Conservation (phyloP, 1,284 basidiomycete genomes). For the Chondrostereum purpureum region DNA sequence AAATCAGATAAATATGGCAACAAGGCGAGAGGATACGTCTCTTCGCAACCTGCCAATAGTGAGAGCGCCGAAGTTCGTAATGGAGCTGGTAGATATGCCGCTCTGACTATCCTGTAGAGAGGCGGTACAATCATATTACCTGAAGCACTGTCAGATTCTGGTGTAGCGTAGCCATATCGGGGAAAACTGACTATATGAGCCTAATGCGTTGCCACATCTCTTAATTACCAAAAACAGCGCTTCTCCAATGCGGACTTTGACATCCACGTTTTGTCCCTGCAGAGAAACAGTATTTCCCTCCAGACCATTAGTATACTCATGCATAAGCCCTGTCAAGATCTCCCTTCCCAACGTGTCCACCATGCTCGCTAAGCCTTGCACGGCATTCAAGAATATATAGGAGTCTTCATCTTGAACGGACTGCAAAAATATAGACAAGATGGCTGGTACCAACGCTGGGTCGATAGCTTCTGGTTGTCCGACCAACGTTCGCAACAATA, state of each 20-base stretch:
- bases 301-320: conserved; percentile 52
- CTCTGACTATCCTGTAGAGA: conserved; percentile 56
- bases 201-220: conserved; percentile 65
- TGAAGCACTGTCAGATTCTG: conserved; percentile 23
- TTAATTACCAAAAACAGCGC: conserved; percentile 78
- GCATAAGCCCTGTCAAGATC: conserved; percentile 60
- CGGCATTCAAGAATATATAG: conserved; percentile 90
- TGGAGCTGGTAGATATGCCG: conserved; percentile 56
- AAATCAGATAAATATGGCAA: conserved; percentile 60
- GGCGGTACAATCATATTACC: conserved; percentile 69
- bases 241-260: conserved; percentile 80
- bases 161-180: conserved; percentile 5
- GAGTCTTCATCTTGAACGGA: conserved; percentile 89
- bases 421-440: conserved; percentile 84
- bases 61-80: conserved; percentile 81
- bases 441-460: conserved; percentile 69
- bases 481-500: conserved; percentile 76
- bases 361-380: conserved; percentile 83
- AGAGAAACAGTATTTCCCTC: conserved; percentile 32
- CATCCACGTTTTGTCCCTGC: conserved; percentile 68
- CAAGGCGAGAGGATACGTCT: conserved; percentile 57
- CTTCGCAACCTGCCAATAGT: conserved; percentile 68
- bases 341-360: conserved; percentile 73
- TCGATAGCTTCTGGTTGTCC: conserved; percentile 34
- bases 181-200: conserved; percentile 54